Percentiles rank a stretch among this genome's conserved stretches.
Evolutionary conservation across 2,329 filamentous ascomycete genomes (phyloP).

Genomic region (Colletotrichum godetiae): DNA sequence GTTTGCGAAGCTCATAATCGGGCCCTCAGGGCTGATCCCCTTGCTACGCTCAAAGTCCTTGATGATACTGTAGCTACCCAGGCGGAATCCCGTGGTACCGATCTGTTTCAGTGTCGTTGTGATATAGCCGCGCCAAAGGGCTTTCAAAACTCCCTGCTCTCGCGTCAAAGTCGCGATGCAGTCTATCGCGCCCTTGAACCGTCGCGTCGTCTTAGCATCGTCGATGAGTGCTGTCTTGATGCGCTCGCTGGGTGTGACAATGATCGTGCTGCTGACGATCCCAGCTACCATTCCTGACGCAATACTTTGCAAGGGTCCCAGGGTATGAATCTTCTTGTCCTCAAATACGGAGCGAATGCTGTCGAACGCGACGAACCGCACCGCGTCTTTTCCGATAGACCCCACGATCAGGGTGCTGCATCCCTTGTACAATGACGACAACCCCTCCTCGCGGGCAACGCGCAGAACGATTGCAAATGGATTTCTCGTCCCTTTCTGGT

Average conservation of each 20-base stretch:
- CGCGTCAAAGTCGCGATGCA: conserved; percentile 10
- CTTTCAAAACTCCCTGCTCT: conserved; percentile 4
- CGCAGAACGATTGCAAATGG: conserved; percentile 21
- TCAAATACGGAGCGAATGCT: conserved; percentile 17
- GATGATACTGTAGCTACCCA: conserved; percentile 28
- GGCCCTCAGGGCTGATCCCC: background rate
- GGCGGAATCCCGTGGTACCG: conserved; percentile 23
- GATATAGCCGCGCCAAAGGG: conserved; percentile 20
- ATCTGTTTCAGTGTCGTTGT: conserved; percentile 26
- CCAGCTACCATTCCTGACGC: conserved; percentile 19
- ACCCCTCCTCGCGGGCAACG: conserved; percentile 17
- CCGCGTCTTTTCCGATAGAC: conserved; percentile 25
- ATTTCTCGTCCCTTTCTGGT: conserved; percentile 19
- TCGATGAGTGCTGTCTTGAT: conserved; percentile 28
- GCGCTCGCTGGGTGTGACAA: conserved; percentile 26
- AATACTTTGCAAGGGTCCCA: conserved; percentile 17
- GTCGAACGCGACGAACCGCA: conserved; percentile 26
- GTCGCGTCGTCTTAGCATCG: conserved; percentile 16
- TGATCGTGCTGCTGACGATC: conserved; percentile 12
- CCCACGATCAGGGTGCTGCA: conserved; percentile 30
- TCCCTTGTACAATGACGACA: conserved; percentile 19
- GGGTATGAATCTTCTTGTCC: conserved; percentile 3
- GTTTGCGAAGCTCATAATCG: conserved; percentile 23
- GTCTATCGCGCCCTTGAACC: conserved; percentile 1
- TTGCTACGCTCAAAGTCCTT: conserved; percentile 23